Percentiles rank a stretch among this genome's conserved stretches.
phyloP scores from a whole-genome alignment of 495 filamentous ascomycete species.

The Oleoguttula mirabilis region DNA sequence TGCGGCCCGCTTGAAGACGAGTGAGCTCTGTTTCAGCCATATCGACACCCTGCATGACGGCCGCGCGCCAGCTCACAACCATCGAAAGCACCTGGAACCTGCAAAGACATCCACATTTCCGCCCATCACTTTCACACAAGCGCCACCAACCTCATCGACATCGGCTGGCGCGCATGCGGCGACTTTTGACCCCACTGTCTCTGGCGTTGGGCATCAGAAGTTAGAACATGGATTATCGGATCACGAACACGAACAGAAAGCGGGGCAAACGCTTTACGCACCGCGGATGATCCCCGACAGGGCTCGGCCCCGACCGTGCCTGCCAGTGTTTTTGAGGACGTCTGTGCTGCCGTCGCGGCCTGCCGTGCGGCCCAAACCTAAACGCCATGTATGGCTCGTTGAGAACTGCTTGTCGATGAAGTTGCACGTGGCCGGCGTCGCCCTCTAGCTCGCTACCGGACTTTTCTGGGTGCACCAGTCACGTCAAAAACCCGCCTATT shows the following conservation, averaged over 20 bases:
- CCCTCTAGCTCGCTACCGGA: constrained; percentile 2
- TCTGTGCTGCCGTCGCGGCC: constrained; percentile 1
- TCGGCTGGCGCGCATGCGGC: too few species aligned
- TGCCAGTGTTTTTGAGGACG: background rate
- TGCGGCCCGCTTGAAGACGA: background rate
- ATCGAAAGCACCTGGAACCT: too few species aligned
- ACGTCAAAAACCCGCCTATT: constrained; percentile 6
- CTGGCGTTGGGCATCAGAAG: constrained; percentile 13
- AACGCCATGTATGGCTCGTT: background rate
- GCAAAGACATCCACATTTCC: too few species aligned
- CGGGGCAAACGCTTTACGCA: background rate
- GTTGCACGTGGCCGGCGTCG: background rate
- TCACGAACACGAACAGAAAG: too few species aligned
- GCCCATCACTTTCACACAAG: too few species aligned
- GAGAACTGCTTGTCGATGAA: background rate
- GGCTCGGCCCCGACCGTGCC: constrained; percentile 3
- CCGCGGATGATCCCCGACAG: background rate
- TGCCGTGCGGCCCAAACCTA: constrained; percentile 1
- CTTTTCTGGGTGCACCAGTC: constrained; percentile 2
- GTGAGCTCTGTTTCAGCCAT: background rate
- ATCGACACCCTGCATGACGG: too few species aligned
- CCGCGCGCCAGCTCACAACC: too few species aligned
- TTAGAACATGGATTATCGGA: too few species aligned
- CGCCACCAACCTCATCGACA: too few species aligned
- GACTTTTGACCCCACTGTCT: too few species aligned